Conservation (phyloP, 768 basidiomycete genomes). For the Amylocystis lapponica region DNA sequence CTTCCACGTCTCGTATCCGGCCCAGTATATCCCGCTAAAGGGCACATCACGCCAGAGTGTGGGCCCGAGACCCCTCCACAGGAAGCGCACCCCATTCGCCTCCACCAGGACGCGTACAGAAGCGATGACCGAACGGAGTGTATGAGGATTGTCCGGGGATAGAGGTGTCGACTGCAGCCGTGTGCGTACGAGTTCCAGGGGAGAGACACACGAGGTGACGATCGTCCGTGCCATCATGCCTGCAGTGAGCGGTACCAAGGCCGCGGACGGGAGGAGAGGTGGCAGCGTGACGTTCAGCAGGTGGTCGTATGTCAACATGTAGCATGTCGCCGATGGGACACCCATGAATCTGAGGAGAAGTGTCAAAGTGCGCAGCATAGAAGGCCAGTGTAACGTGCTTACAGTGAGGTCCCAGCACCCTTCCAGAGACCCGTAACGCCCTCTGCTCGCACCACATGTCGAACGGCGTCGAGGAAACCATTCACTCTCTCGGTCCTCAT, state of each 20-base stretch:
- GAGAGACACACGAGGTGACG: slow-evolving; percentile 75
- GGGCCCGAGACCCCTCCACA: slow-evolving; percentile 90
- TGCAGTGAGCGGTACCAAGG: slow-evolving; percentile 67
- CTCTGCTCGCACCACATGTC: slow-evolving; percentile 74
- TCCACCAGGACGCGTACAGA: slow-evolving; percentile 57
- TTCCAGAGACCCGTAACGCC: slow-evolving; percentile 91
- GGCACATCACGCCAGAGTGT: slow-evolving; percentile 98
- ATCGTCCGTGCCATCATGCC: slow-evolving; percentile 79
- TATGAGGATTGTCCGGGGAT: slow-evolving; percentile 65
- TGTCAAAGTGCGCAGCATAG: slow-evolving; percentile 9
- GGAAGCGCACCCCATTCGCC: slow-evolving; percentile 55
- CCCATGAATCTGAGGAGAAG: too few species aligned
- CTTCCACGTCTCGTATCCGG: slow-evolving; percentile 86
- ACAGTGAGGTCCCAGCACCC: slow-evolving; percentile 89
- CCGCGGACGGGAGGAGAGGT: slow-evolving; percentile 48
- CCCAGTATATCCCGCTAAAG: slow-evolving; percentile 97
- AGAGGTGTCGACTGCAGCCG: slow-evolving; percentile 86
- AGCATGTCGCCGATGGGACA: slow-evolving; percentile 86
- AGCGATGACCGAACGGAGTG: slow-evolving; percentile 65
- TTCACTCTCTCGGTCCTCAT: slow-evolving; percentile 67
- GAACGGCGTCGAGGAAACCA: slow-evolving; percentile 87
- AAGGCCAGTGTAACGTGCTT: slow-evolving; percentile 25
- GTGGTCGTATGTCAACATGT: slow-evolving; percentile 96
- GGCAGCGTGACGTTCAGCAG: slow-evolving; percentile 62
- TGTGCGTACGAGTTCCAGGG: slow-evolving; percentile 89